Base-by-base conservation (phyloP, 2,329 filamentous ascomycete genomes). In the Xylaria sp. region DNA sequence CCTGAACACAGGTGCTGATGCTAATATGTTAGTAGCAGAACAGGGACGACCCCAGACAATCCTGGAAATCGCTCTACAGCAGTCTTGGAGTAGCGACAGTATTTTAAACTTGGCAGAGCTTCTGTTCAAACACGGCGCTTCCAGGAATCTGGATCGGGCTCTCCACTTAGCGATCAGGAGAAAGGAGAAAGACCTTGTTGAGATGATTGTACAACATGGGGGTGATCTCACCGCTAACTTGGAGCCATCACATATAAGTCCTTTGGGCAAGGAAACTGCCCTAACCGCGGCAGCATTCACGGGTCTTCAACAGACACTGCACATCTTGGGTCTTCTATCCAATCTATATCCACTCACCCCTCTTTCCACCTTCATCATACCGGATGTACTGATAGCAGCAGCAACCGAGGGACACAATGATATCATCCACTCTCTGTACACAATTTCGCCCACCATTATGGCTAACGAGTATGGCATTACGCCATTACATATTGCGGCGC, bases 1-100 rank as follows among this genome's bases (percentile, higher is more conserved):
- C 47, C 49, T 59, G 1, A 38, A 46, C n/a, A 49, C 57, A 47
- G 57, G 53, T 47, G 53, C 53, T 38, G 8, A 15, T 40, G 57
- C 57, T 38, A 21, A 59, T 40, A 40, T 57, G 35, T n/a, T 58
- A 17, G 2, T 51, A 17, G 3, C 15, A n/a, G 4, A n/a, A n/a
- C n/a, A n/a, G n/a, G n/a, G 19, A 4, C 19, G 42, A 7, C 23
- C 23, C 19, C 3, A 14, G 17, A 59, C 46, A 43, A 52, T 59
- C 14, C 28, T 59, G 17, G 56, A 59, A 50, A 25, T 52, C 23
- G 31, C 28, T 46, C 37, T 59, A 17, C 3, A 23, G 14, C 0
- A 8, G 25, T 1, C 0, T 38, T 43, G 35, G 21, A n/a, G 15
- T 25, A 50, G 19, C 15, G 37, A 35, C 45, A n/a, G 0, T 11